Evolutionary conservation across 192 early-diverging fungal species (phyloP).

Genomic region (Podila epicladia): DNA sequence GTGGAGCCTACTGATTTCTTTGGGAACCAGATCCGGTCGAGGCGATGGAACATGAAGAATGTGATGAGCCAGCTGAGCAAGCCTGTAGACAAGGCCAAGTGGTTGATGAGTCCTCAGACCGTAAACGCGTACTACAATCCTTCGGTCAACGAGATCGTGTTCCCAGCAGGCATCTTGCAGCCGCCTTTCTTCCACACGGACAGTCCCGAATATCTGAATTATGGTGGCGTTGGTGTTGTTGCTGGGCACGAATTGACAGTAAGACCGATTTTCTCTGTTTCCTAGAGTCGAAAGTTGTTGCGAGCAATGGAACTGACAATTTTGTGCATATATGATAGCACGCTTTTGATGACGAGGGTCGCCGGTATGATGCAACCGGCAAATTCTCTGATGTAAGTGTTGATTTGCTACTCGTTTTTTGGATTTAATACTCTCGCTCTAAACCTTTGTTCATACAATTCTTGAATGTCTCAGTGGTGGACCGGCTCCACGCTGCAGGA

Average conservation of each 20-base stretch:
- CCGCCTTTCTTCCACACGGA: conserved; percentile 55
- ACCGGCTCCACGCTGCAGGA: conserved; percentile 55
- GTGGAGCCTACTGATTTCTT: conserved; percentile 43
- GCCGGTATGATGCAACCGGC: conserved; percentile 51
- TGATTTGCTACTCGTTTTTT: no score
- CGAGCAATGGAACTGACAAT: neutral
- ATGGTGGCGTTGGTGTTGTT: conserved; percentile 68
- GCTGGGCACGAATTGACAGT: conserved; percentile 63
- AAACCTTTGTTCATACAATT: neutral
- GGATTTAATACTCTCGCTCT: neutral
- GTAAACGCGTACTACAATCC: conserved; percentile 64
- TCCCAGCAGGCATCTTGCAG: conserved; percentile 70
- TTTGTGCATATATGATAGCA: conserved; percentile 37
- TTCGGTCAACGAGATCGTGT: conserved; percentile 31
- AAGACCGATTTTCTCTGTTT: conserved; percentile 1
- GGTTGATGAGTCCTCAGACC: conserved; percentile 55
- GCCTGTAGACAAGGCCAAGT: conserved; percentile 28
- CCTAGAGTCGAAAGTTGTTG: neutral
- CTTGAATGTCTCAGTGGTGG: conserved; percentile 63
- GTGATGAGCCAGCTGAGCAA: conserved; percentile 38
- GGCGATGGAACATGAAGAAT: conserved; percentile 8
- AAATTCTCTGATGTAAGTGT: conserved; percentile 6
- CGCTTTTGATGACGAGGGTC: conserved; percentile 59
- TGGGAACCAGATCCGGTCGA: conserved; percentile 36
- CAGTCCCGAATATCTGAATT: conserved; percentile 67